Conservation (phyloP, 257 asterid genomes). For the Solanum ahanhuiri region DNA sequence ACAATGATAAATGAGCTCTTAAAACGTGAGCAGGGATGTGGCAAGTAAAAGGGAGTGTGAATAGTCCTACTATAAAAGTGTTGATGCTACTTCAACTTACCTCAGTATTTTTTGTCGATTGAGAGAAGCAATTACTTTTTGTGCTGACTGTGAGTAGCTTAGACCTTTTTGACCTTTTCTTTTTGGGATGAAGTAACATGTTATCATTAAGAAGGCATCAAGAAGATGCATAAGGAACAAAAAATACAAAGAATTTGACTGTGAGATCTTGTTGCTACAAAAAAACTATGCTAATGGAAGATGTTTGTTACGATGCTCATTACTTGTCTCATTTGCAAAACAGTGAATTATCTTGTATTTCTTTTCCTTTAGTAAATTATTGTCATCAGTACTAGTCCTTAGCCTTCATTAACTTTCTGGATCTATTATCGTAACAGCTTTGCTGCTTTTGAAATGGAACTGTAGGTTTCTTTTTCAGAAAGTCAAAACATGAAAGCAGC, state of each 20-base stretch:
- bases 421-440: constrained; percentile 1
- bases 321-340: neutral
- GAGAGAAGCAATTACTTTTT: neutral
- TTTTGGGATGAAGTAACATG: neutral
- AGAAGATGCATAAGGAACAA: neutral
- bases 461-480: constrained; percentile 73
- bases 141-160: neutral
- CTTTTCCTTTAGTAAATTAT: neutral
- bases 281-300: neutral
- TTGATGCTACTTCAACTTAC: neutral
- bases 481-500: constrained; percentile 73
- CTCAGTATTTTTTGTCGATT: neutral
- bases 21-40: neutral
- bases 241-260: neutral
- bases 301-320: neutral
- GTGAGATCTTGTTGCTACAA: neutral
- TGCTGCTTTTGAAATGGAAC: constrained; percentile 4
- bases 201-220: neutral
- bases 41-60: neutral
- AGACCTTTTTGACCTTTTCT: neutral
- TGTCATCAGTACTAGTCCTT: neutral
- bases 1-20: neutral
- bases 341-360: neutral
- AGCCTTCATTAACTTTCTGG: neutral
- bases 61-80: neutral